Evolutionary conservation across 345 rosid species (phyloP).

Genomic region (Citrus sp.): DNA sequence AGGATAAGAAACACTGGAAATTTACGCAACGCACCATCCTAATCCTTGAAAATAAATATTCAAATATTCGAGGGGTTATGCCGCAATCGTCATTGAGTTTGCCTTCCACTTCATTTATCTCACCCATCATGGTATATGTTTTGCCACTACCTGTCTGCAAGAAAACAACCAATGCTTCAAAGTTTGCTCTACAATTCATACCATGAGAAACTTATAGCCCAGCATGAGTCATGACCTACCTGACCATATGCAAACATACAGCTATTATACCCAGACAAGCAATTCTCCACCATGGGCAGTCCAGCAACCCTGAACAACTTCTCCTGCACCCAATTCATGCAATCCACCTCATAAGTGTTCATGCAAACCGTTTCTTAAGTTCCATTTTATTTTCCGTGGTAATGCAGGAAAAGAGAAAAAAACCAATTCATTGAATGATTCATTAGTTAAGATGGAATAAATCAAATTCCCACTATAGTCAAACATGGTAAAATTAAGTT

Average conservation of each 20-base stretch:
- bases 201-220: neutral
- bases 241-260: conserved; percentile 97
- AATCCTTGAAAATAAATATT: conserved; percentile 75
- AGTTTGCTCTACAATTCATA: neutral
- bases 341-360: conserved; percentile 11
- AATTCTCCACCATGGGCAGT: conserved; percentile 93
- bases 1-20: neutral
- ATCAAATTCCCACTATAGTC: neutral
- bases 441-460: neutral
- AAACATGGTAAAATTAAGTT: neutral
- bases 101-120: conserved; percentile 53
- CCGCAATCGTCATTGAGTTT: conserved; percentile 62
- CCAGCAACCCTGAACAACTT: conserved; percentile 75
- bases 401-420: neutral
- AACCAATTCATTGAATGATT: too few species aligned
- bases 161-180: conserved; percentile 14
- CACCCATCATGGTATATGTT: conserved; percentile 97
- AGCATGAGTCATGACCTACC: conserved; percentile 36
- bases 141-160: conserved; percentile 98
- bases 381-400: neutral
- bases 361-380: neutral
- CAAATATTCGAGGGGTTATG: conserved; percentile 85
- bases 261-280: conserved; percentile 91
- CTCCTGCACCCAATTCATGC: conserved; percentile 45
- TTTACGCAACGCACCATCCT: conserved; percentile 37